Conservation (phyloP, 768 basidiomycete genomes). For the Omphalotus guepiniiformis region DNA sequence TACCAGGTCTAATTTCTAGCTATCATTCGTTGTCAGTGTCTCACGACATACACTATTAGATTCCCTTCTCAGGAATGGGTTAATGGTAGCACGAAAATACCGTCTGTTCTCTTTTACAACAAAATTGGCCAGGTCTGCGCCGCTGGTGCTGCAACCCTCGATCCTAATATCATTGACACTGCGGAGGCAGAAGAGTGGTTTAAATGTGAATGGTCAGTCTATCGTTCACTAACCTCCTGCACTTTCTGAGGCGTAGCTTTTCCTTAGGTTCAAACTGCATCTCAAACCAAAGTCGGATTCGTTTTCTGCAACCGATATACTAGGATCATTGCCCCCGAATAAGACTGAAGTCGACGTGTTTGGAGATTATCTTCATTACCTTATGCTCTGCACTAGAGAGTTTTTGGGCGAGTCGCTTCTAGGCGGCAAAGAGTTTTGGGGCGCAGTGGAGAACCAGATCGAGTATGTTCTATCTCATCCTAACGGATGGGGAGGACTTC, state of each 20-base stretch:
- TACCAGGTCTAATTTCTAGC: constrained; percentile 27
- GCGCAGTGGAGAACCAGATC: constrained; percentile 33
- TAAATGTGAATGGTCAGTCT: background rate
- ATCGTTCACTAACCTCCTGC: constrained; percentile 22
- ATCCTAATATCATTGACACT: background rate
- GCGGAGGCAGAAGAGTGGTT: background rate
- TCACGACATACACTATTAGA: background rate
- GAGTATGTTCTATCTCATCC: constrained; percentile 46
- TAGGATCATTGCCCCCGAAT: constrained; percentile 34
- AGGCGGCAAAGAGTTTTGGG: constrained; percentile 37
- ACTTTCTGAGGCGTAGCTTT: constrained; percentile 27
- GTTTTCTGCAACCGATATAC: constrained; percentile 22
- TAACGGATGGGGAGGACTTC: constrained; percentile 43
- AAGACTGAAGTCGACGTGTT: constrained; percentile 41
- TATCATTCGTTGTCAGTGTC: constrained; percentile 11
- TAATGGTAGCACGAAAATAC: constrained; percentile 31
- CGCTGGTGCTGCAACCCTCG: background rate
- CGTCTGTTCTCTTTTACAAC: constrained; percentile 29
- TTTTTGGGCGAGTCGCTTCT: constrained; percentile 45
- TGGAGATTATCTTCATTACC: constrained; percentile 45
- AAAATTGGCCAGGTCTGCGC: constrained; percentile 1
- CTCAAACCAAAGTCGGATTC: constrained; percentile 25
- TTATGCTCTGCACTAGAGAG: constrained; percentile 35
- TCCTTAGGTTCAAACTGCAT: constrained; percentile 28
- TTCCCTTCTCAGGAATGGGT: constrained; percentile 21